Evolutionary conservation across 2,329 filamentous ascomycete species (phyloP), one percentile per base, ranked within the genome.

Genomic region (Ilyonectria mors-panacis): DNA sequence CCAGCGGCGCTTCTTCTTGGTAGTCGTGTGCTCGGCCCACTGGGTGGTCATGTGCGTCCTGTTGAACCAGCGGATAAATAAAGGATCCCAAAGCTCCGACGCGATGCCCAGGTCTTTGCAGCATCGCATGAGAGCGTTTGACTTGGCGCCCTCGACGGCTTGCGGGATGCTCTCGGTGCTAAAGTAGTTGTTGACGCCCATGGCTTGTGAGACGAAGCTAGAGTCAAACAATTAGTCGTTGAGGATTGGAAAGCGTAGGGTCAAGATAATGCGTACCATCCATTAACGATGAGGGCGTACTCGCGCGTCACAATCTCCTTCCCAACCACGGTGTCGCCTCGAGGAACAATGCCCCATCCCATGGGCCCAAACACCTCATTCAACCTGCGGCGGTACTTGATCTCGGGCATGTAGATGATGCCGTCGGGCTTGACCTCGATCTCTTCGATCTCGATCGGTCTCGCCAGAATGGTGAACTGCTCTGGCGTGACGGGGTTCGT

Each of bases 341-440:
- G 86, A 10, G 96, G 96, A 63, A 95, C 95, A 61, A 99, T 84
- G 1, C 96, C 96, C 96, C 96, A 99, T 7, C 93, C 96, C 60
- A 97, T 96, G 0, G 96, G 96, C 0, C 96, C 95, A 82, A 99
- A 99, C 0, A 94, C 94, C 76, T 87, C 85, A 80, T 98, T 98
- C 75, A 99, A 82, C 70, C 97, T 95, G 70, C 95, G 86, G 50
- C 96, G 86, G 83, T 99, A 99, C 84, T 98, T 98, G 85, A 99
- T 98, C 86, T 99, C 96, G 13, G 96, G 96, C 65, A 99, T 85
- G 80, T 98, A 99, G 66, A 98, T 85, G 73, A 99, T 95, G 37
- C 96, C 96, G 83, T 99, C 96, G 35, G 96, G 95, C 85, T 99
- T 99, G 78, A 99, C 92, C 85, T 99, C 96, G 62, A 99, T 91